Base-by-base conservation (phyloP, 2,329 filamentous ascomycete species). In the Aspergillus versicolor region DNA sequence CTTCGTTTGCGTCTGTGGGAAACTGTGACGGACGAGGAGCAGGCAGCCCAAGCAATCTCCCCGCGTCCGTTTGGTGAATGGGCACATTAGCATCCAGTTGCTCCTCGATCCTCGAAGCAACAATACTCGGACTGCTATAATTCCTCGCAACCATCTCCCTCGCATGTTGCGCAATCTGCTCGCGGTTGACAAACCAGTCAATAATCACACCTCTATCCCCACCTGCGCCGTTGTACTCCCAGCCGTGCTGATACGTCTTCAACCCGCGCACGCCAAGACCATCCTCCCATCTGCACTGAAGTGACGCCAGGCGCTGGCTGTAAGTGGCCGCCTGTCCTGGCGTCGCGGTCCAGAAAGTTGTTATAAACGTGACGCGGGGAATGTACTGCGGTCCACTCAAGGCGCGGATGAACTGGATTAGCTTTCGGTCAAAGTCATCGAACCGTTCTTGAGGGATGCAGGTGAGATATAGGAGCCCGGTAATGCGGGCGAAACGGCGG, bases 311-410 rank as follows among this genome's bases (percentile, higher is more conserved):
- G 15, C 38, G 34, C 13, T 22, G 30, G 21, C 17, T 42, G 15
- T 42, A 55, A 8, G 32, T 17, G 12, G 34, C 43, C 4, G 43
- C 43, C 22, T 45, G 43, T 4, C 43, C 37, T 3, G 44, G 43
- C 3, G 34, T 48, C 2, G 30, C 44, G 11, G 44, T 55, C 52
- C 44, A 55, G 44, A 55, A 55, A 2, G 52, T 55, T 13, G 52
- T 55, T 30, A 55, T 42, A 34, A 55, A 49, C 21, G 45, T 55
- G 21, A 55, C 52, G n/a, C 44, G 44, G 43, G 44, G 52, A 40
- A 55, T 43, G 21, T 49, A 49, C 34, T 49, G 21, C 1, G 32
- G 13, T 5, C 52, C 52, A 32, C 43, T 27, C 4, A 55, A 6
- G 17, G 52, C 52, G 19, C 37, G 37, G 22, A 55, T 34, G 37